Evolutionary conservation across 2,329 filamentous ascomycete species (phyloP).

Genomic region (Boeremia lycopersici): DNA sequence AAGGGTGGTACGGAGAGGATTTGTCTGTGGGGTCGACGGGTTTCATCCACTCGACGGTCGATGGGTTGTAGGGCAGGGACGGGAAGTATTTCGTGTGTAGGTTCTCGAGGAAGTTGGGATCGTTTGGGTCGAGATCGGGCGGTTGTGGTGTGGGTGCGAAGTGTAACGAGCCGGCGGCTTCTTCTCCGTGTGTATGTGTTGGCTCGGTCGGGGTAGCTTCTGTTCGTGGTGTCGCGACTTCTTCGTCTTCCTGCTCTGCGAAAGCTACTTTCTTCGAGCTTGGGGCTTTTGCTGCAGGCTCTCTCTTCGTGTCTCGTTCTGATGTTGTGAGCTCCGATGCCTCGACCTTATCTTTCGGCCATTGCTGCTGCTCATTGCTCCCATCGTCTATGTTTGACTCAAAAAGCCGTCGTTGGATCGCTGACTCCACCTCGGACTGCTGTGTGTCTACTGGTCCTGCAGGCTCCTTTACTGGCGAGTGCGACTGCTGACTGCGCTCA

Average conservation of each 20-base stretch:
- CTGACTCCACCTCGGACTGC: constrained; percentile 12
- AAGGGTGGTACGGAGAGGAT: constrained; percentile 79
- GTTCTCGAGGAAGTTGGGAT: constrained; percentile 80
- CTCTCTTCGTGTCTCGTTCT: not conserved
- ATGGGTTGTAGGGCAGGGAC: constrained; percentile 80
- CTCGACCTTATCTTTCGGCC: constrained; percentile 13
- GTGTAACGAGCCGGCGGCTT: constrained; percentile 57
- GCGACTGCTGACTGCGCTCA: constrained; percentile 52
- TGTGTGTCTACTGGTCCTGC: not conserved
- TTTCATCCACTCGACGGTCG: constrained; percentile 86
- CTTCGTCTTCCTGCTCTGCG: constrained; percentile 12
- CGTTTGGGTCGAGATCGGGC: constrained; percentile 81
- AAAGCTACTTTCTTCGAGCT: constrained; percentile 46
- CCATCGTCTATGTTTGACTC: constrained; percentile 8
- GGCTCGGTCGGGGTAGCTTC: constrained; percentile 45
- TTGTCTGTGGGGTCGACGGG: constrained; percentile 67
- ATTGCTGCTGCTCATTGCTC: constrained; percentile 18
- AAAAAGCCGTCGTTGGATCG: not conserved
- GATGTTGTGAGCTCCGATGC: not conserved
- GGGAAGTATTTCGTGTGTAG: constrained; percentile 96
- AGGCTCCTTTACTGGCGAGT: constrained; percentile 21
- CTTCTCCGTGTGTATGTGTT: constrained; percentile 71
- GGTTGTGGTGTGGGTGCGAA: constrained; percentile 63
- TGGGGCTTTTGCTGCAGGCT: not conserved
- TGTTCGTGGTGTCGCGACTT: not conserved